These are phyloP conservation scores for Xylaria sp. DNA, from an alignment of 2,329 filamentous ascomycete genomes.

Conservation along the genomic window DNA sequence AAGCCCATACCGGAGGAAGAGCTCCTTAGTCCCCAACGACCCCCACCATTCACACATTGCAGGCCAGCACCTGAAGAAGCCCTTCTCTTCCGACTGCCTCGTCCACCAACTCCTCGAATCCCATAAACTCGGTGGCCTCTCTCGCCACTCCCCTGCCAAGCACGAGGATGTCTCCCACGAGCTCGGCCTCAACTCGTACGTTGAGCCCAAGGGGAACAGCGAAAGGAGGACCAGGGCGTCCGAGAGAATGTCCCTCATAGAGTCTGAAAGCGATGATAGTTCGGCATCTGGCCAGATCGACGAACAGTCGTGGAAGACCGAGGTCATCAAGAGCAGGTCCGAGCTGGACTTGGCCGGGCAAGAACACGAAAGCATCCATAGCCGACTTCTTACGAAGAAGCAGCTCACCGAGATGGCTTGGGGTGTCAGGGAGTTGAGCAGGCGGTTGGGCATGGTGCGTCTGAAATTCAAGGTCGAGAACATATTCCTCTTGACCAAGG, in stretches of 20 bases:
- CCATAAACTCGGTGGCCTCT: conserved; percentile 55
- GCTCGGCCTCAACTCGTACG: conserved; percentile 46
- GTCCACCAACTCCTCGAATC: conserved; percentile 73
- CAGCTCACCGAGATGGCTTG: conserved; percentile 97
- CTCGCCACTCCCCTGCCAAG: conserved; percentile 31
- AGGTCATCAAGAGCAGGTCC: conserved; percentile 58
- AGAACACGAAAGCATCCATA: conserved; percentile 57
- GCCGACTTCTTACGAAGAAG: conserved; percentile 90
- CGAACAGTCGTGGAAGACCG: conserved; percentile 65
- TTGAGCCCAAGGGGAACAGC: conserved; percentile 53
- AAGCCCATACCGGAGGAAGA: conserved; percentile 73
- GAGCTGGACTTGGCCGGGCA: conserved; percentile 54
- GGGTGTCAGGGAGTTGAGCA: conserved; percentile 90
- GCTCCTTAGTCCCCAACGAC: conserved; percentile 69
- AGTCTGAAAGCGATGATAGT: conserved; percentile 55
- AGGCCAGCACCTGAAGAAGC: conserved; percentile 50
- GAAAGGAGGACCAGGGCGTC: conserved; percentile 12
- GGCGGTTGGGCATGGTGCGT: conserved; percentile 84
- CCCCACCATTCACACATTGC: conserved; percentile 52
- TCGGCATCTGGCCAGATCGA: conserved; percentile 64
- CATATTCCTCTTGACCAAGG: conserved; percentile 91
- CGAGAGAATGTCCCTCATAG: conserved; percentile 48
- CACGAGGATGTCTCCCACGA: conserved; percentile 45
- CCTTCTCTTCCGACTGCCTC: conserved; percentile 64
- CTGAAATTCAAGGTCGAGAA: conserved; percentile 83